Conservation (phyloP, 2,329 filamentous ascomycete genomes). For the Plectosphaerella plurivora region DNA sequence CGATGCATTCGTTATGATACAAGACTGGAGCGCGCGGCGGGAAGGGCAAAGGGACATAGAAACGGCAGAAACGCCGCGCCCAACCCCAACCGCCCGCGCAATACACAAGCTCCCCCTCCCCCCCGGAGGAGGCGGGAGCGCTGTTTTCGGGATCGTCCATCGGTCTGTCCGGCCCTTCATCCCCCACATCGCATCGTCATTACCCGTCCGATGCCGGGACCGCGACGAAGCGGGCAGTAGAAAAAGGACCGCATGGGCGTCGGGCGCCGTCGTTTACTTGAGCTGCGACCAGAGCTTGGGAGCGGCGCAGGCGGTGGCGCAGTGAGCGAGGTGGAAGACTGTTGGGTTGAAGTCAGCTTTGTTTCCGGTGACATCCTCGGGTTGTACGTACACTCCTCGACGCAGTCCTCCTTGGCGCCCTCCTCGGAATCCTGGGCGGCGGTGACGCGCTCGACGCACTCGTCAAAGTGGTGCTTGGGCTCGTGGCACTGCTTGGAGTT, state of each 20-base stretch:
- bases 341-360: constrained; percentile 3
- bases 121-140: background rate
- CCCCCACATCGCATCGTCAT: too few relatives aligned
- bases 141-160: too few relatives aligned
- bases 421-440: constrained; percentile 60
- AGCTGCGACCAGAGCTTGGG: constrained; percentile 92
- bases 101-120: background rate
- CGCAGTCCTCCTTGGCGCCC: constrained; percentile 84
- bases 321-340: constrained; percentile 99
- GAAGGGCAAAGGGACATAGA: background rate
- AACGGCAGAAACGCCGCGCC: background rate
- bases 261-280: constrained; percentile 60
- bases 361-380: background rate
- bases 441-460: constrained; percentile 94
- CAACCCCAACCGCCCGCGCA: background rate
- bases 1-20: constrained; percentile 4
- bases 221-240: background rate
- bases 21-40: background rate
- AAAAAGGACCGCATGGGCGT: background rate
- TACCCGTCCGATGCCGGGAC: background rate
- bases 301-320: constrained; percentile 86
- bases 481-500: constrained; percentile 80
- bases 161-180: too few relatives aligned
- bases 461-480: constrained; percentile 96
- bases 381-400: constrained; percentile 87